Evolutionary conservation across 495 filamentous ascomycete genomes (phyloP).

Genomic region (Hypomontagnella submonticulosa): DNA sequence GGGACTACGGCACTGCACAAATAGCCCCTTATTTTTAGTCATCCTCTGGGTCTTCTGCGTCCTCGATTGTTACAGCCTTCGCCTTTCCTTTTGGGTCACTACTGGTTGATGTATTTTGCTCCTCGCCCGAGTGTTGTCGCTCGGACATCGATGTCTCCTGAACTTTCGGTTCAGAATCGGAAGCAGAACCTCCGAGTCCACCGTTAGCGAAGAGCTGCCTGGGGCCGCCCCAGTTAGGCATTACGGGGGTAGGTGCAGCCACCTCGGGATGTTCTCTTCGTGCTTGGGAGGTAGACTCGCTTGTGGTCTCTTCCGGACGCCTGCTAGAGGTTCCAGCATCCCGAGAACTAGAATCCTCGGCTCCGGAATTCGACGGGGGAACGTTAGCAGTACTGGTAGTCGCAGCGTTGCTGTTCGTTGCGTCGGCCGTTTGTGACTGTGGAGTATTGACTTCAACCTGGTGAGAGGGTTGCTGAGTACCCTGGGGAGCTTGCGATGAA

Average conservation of each 20-base stretch:
- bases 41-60: conserved; percentile 50
- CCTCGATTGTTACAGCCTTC: conserved; percentile 55
- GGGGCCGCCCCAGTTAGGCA: conserved; percentile 58
- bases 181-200: conserved; percentile 21
- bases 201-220: conserved; percentile 51
- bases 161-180: conserved; percentile 16
- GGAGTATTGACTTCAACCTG: conserved; percentile 11
- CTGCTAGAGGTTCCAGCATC: conserved; percentile 10
- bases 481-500: conserved; percentile 29
- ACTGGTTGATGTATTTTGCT: conserved; percentile 27
- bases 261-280: conserved; percentile 46
- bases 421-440: conserved; percentile 25
- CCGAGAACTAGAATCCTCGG: conserved; percentile 12
- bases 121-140: conserved; percentile 21
- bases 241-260: conserved; percentile 52
- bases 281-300: conserved; percentile 17
- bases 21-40: conserved; percentile 25
- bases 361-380: conserved; percentile 13
- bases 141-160: conserved; percentile 20
- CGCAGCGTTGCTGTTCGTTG: conserved; percentile 4
- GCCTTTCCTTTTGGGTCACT: conserved; percentile 50
- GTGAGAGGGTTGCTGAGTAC: conserved; percentile 28
- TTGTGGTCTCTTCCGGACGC: conserved; percentile 10
- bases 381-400: conserved; percentile 6
- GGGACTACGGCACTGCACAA: conserved; percentile 9